These are phyloP conservation scores for Pyricularia grisea DNA, from an alignment of 2,329 filamentous ascomycete species.

Conservation along the genomic window DNA sequence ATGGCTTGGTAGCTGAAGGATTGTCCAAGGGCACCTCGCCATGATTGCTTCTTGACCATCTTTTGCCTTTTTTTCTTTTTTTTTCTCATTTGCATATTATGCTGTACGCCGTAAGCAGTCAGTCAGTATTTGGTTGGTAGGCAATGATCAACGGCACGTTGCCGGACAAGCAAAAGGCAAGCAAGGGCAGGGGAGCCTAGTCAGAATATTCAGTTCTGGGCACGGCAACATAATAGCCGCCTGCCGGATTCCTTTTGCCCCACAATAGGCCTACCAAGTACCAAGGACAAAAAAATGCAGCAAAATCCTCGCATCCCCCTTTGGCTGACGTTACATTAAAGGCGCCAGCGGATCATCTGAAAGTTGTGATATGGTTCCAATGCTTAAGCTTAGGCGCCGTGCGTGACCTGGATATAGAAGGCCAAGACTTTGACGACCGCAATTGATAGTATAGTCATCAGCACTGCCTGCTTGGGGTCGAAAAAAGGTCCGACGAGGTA, in stretches of 20 bases:
- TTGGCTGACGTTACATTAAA: not conserved
- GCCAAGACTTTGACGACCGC: not conserved
- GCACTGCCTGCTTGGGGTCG: not conserved
- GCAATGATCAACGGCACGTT: not conserved
- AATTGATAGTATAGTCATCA: not conserved
- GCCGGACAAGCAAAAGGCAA: not conserved
- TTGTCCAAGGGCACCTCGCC: not conserved
- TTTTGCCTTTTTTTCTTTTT: not conserved
- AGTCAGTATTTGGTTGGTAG: not conserved
- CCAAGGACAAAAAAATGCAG: too few species aligned
- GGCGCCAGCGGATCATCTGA: not conserved
- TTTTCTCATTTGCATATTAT: not conserved
- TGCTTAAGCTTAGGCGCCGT: not conserved
- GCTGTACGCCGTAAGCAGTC: not conserved
- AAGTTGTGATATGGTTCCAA: not conserved
- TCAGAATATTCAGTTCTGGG: not conserved
- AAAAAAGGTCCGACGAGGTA: not conserved
- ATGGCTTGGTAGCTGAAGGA: not conserved
- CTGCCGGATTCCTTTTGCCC: not conserved
- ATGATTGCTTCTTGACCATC: not conserved
- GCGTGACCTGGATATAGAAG: not conserved
- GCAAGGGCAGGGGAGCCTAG: not conserved
- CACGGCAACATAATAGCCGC: not conserved
- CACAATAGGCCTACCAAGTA: not conserved
- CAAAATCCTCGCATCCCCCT: too few species aligned